A percentile compares a stretch with the other conserved stretches of the same genome.
Evolutionary conservation across 106 monocot species (phyloP).

Genomic region (Phalaenopsis aphrodite): DNA sequence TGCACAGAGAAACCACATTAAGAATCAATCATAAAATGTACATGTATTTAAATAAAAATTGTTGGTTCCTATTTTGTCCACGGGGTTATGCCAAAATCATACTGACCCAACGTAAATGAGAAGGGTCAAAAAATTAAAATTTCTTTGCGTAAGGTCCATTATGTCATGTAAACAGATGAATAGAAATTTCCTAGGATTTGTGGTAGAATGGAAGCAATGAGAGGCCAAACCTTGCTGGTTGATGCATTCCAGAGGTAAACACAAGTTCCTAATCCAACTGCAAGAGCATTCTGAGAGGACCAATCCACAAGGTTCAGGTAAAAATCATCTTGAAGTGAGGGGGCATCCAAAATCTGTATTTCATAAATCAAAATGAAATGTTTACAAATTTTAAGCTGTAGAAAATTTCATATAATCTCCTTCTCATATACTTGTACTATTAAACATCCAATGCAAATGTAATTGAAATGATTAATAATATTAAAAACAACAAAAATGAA

Average conservation of each 20-base stretch:
- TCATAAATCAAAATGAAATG: not conserved
- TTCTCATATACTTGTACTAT: no score
- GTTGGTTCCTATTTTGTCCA: not conserved
- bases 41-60: not conserved
- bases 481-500: no score
- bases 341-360: conserved; percentile 83
- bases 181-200: not conserved
- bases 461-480: no score
- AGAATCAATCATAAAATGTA: not conserved
- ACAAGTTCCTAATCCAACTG: conserved; percentile 86
- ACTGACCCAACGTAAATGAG: no score
- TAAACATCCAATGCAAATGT: no score
- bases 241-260: conserved; percentile 94
- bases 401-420: not conserved
- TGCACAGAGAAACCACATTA: not conserved
- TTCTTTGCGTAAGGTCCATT: not conserved
- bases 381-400: not conserved
- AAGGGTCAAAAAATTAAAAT: not conserved
- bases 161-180: not conserved
- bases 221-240: conserved; percentile 65
- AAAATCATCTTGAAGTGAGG: conserved; percentile 94
- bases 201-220: not conserved
- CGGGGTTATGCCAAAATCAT: no score
- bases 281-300: conserved; percentile 88
- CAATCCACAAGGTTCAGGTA: conserved; percentile 96